phyloP scores from a whole-genome alignment of 73 alveolate species.

The Uronychia binucleata region DNA sequence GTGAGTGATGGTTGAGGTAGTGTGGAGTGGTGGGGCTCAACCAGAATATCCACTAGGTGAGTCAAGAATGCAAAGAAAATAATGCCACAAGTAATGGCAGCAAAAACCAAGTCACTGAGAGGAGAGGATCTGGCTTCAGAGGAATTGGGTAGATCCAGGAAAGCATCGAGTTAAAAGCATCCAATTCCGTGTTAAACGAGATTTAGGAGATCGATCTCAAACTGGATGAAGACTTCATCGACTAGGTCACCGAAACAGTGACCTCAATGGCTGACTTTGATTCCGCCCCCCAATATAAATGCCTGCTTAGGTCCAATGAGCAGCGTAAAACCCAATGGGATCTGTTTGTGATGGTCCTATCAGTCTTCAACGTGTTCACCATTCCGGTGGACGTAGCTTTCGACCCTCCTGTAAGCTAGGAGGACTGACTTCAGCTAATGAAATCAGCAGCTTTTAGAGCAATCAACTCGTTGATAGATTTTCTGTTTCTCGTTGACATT shows the following conservation, averaged over 20 bases:
- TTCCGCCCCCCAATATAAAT: background rate
- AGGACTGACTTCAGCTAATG: background rate
- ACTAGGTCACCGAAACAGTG: slow-evolving; percentile 4
- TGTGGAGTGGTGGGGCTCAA: too few species aligned
- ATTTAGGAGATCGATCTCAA: background rate
- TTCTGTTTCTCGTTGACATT: slow-evolving; percentile 42
- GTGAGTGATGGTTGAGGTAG: too few species aligned
- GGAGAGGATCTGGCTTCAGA: too few species aligned
- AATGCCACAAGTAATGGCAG: too few species aligned
- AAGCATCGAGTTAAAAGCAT: background rate
- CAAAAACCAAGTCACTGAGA: too few species aligned
- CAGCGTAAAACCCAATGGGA: slow-evolving; percentile 29
- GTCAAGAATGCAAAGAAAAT: too few species aligned
- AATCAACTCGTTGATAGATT: slow-evolving; percentile 7
- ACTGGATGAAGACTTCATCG: slow-evolving; percentile 1
- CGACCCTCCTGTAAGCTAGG: slow-evolving; percentile 18
- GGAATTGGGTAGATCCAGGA: too few species aligned
- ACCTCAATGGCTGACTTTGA: background rate
- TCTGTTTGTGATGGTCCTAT: slow-evolving; percentile 11
- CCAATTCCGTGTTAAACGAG: background rate
- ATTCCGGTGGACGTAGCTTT: slow-evolving; percentile 15
- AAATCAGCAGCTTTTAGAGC: background rate
- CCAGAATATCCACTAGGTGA: too few species aligned
- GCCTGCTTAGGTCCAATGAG: slow-evolving; percentile 59
- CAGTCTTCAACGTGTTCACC: background rate